Evolutionary conservation across 1,139 yeast species (phyloP), one percentile per base, ranked within the genome.

Genomic region (Scheffersomyces stambukii): DNA sequence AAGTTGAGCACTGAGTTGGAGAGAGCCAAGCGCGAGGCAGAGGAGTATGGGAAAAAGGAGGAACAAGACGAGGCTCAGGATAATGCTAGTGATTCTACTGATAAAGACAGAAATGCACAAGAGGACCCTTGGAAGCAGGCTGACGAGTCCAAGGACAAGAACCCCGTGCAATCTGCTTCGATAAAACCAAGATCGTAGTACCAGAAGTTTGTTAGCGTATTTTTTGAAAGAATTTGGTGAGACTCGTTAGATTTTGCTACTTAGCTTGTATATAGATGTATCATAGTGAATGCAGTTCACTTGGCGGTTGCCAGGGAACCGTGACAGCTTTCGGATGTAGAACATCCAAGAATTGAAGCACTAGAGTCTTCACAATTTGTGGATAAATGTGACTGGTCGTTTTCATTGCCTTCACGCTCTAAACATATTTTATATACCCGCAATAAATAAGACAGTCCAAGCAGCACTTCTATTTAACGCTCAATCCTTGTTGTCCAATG

Each of bases 111-210:
- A 24, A 10, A 11, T 20, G 6, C 23, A 24, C 9, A 11, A 20
- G 18, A 13, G n/a, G 49, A 59, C 34, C 69, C 69, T 2, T 64
- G 71, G 71, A 54, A 56, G 28, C 46, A 52, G 26, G 67, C 70
- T 3, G 62, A 60, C 29, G 48, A 47, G 18, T 32, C 54, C n/a
- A 43, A 45, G 15, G 48, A 46, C 10, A 37, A 42, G n/a, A 43
- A 58, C 31, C 69, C 72, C 3, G 60, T 66, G 13, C 50, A 57
- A 26, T 32, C 61, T 3, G 59, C 73, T 8, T 34, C 43, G 1
- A 45, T 64, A 14, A 58, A 52, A 33, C 67, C 70, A 25, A 49
- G 61, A 35, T 20, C 6, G 18, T 29, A 18, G 16, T 5, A 16
- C 9, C 10, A 17, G 13, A 13, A 11, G 8, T 20, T 20, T 20